Evolutionary conservation across 129 eudicot species (phyloP), one percentile per base, ranked within the genome.

Genomic region (Pittosporum tobira): DNA sequence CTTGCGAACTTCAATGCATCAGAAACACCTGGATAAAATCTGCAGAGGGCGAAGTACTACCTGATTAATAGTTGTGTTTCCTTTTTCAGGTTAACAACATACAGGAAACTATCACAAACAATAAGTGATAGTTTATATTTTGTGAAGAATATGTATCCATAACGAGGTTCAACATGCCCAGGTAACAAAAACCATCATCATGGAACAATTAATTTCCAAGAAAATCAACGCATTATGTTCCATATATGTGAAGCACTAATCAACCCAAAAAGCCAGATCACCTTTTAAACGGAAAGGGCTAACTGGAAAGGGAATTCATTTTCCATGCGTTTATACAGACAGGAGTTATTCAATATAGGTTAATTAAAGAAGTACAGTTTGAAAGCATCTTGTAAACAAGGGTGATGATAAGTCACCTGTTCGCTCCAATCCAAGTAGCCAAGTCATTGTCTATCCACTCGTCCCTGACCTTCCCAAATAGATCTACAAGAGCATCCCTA

Each of bases 1-100:
- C 94, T 83, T 8, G 96, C 94, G 65, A 91, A 91, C 76, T 81
- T 86, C 69, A 91, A 74, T n/a, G 98, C 98, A 74, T 91, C 96
- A 29, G 96, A 74, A 64, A 91, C 94, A 43, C 98, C 94, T 25
- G 98, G 96, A 81, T 91, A 91, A 59, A 91, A 78, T 77, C 98
- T 91, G 87, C 63, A 73, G 59, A 12, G 27, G 46, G 49, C 36
- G 27, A 37, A n/a, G n/a, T n/a, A 59, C 49, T 30, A 40, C 12
- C 21, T 28, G 67, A 27, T 30, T 48, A 62, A 11, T 27, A 30
- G 49, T 19, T 29, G 6, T 34, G 40, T 12, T 34, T 12, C 40
- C 10, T 12, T 6, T 34, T 34, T 34, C 10, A 34, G 40, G 40
- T 34, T 6, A 34, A 34, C 40, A 34, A 34, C 7, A 9, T 34